Evolutionary conservation across 306 rosid species (phyloP), one percentile per base, ranked within the genome.

Genomic region (Lotus japonicus): DNA sequence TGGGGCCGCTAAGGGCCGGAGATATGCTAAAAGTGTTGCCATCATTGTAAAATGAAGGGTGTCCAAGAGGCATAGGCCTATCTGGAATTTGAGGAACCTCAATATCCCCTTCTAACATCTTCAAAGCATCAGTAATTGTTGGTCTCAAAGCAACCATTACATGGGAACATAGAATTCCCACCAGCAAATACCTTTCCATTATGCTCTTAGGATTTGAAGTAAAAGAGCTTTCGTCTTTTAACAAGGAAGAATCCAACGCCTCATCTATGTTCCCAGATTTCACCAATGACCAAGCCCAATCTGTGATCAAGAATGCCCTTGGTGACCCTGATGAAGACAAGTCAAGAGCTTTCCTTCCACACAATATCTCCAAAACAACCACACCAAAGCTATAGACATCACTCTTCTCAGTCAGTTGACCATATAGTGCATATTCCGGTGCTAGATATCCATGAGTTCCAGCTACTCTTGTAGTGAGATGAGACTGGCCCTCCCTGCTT

Each of bases 381-480:
- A 95, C 97, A 5, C 99, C 99, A n/a, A 95, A 95, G 68, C 97
- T 95, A 66, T 95, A 95, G 54, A 95, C 97, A 73, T 95, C 99
- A 43, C 99, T 95, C 73, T 95, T 95, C 88, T 95, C 99, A 0
- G 99, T 95, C 11, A 95, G 81, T 65, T 95, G 99, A 57, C 99
- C 99, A 14, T 95, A 95, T 4, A 95, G 88, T 0, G 99, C 99
- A 13, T 95, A 95, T 64, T 90, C 99, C 0, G 99, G 99, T 39
- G 97, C 97, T 14, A 95, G 64, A 82, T 95, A 95, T 16, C 99
- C 99, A 11, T 94, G 99, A 66, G 99, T 90, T 50, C 99, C 99
- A 6, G 99, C 99, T 52, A 94, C 99, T 76, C 99, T 82, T 7
- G 99, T 94, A 13, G 99, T 88, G 59, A 94, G 92, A 88, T 94